A percentile compares a stretch with the other conserved stretches of the same genome.
These are phyloP conservation scores for Ajuga chamaepitys DNA, from an alignment of 257 asterid species.

Conservation along the genomic window DNA sequence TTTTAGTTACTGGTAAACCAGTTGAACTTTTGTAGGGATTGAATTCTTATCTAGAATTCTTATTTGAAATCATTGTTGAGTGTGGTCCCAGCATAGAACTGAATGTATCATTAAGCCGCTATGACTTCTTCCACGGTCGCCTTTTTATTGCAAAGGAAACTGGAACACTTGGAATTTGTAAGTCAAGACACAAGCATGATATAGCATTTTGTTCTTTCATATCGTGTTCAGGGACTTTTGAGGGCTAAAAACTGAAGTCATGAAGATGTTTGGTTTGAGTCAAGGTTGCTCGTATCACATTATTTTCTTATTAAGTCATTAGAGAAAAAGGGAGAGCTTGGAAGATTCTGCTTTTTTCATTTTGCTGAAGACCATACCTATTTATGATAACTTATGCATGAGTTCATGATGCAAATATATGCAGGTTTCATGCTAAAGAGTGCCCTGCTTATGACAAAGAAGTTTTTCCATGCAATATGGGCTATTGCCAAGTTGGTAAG, in stretches of 20 bases:
- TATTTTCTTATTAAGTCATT: no score
- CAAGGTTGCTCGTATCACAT: background rate
- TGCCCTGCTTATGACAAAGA: slow-evolving; percentile 76
- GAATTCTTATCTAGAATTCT: slow-evolving; percentile 62
- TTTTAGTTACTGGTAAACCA: slow-evolving; percentile 11
- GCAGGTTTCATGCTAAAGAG: slow-evolving; percentile 95
- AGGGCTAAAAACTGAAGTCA: background rate
- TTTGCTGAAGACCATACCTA: background rate
- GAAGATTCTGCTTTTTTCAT: background rate
- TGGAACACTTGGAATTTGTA: slow-evolving; percentile 94
- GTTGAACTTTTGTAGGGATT: slow-evolving; percentile 55
- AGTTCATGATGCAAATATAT: slow-evolving; percentile 15
- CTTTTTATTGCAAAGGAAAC: slow-evolving; percentile 67
- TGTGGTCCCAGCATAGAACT: slow-evolving; percentile 82
- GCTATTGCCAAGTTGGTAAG: slow-evolving; percentile 88
- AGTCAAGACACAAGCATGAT: slow-evolving; percentile 37
- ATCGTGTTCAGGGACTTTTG: background rate
- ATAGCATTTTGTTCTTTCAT: background rate
- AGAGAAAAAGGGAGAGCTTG: background rate
- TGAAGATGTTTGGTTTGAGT: background rate
- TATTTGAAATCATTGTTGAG: slow-evolving; percentile 58
- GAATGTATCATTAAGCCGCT: slow-evolving; percentile 70
- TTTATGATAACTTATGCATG: slow-evolving; percentile 8
- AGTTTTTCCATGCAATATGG: slow-evolving; percentile 72
- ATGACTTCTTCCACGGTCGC: slow-evolving; percentile 90